Percentiles rank a stretch among this genome's conserved stretches.
These are phyloP conservation scores for Mollisiaceae sp. DNA, from an alignment of 2,329 filamentous ascomycete genomes.

Conservation along the genomic window DNA sequence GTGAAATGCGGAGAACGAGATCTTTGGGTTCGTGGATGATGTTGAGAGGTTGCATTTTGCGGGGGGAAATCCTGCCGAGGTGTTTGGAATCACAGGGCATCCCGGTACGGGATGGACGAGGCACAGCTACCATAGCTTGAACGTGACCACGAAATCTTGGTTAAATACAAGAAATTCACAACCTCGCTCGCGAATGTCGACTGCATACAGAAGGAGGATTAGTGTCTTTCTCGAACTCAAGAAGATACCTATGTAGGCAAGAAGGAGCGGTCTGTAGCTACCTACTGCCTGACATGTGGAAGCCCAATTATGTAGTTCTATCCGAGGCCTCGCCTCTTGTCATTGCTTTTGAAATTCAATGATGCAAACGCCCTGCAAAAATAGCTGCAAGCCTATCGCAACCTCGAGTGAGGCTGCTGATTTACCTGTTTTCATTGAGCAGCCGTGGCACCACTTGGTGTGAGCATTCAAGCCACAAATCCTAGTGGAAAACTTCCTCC, in stretches of 20 bases:
- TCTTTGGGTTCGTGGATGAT: background rate
- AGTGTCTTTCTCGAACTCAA: background rate
- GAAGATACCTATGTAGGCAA: background rate
- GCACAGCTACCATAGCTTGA: background rate
- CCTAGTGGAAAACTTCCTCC: background rate
- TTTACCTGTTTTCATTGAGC: background rate
- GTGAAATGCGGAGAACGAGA: background rate
- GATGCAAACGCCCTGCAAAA: background rate
- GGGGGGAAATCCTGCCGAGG: conserved; percentile 5
- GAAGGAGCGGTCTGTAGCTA: background rate
- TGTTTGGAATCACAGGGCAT: background rate
- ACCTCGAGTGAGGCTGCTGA: background rate
- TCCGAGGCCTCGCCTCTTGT: background rate
- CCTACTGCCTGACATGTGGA: background rate
- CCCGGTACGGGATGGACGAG: background rate
- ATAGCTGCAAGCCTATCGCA: background rate
- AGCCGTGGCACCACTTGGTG: background rate
- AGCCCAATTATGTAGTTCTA: background rate
- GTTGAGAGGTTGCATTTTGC: background rate
- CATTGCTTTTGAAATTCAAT: background rate
- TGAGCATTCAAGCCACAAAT: background rate
- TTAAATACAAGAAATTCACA: background rate
- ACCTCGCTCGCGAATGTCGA: background rate
- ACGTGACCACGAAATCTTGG: background rate
- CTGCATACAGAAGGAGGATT: background rate